Evolutionary conservation across 2,329 filamentous ascomycete species (phyloP).

Genomic region (Pleoardoris graminearum): DNA sequence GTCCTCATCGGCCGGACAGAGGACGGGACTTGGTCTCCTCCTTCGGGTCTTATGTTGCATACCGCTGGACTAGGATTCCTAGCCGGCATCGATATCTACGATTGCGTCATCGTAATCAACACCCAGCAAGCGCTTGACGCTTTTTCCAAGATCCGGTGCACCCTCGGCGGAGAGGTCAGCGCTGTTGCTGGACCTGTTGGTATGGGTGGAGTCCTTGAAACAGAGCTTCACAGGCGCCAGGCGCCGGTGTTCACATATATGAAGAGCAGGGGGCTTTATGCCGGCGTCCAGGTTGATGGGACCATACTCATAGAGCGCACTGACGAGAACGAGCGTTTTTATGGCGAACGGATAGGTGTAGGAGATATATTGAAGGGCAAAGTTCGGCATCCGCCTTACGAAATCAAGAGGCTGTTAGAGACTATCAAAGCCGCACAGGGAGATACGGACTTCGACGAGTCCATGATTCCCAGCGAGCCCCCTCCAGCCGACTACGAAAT

Average conservation of each 20-base stretch:
- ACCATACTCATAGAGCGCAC: slow-evolving; percentile 82
- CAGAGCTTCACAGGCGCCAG: slow-evolving; percentile 67
- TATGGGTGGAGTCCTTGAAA: slow-evolving; percentile 73
- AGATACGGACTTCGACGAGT: slow-evolving; percentile 71
- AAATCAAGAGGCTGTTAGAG: slow-evolving; percentile 68
- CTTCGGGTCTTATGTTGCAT: slow-evolving; percentile 87
- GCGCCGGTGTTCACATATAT: slow-evolving; percentile 82
- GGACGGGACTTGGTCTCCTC: slow-evolving; percentile 88
- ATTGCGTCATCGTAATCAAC: slow-evolving; percentile 92
- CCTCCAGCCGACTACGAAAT: slow-evolving; percentile 76
- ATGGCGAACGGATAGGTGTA: slow-evolving; percentile 67
- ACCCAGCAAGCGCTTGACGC: slow-evolving; percentile 80
- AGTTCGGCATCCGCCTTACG: slow-evolving; percentile 58
- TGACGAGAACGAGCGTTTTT: slow-evolving; percentile 89
- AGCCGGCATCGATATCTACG: slow-evolving; percentile 91
- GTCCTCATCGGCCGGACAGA: slow-evolving; percentile 81
- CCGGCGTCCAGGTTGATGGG: slow-evolving; percentile 82
- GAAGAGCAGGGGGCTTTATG: slow-evolving; percentile 87
- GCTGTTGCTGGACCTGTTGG: slow-evolving; percentile 78
- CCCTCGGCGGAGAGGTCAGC: slow-evolving; percentile 78
- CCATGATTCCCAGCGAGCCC: slow-evolving; percentile 67
- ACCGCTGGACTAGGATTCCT: slow-evolving; percentile 88
- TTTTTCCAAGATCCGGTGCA: slow-evolving; percentile 78
- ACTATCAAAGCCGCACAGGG: slow-evolving; percentile 89
- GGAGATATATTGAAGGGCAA: slow-evolving; percentile 66